Evolutionary conservation across 2,329 filamentous ascomycete species (phyloP).

Genomic region (Colletotrichum magnum): DNA sequence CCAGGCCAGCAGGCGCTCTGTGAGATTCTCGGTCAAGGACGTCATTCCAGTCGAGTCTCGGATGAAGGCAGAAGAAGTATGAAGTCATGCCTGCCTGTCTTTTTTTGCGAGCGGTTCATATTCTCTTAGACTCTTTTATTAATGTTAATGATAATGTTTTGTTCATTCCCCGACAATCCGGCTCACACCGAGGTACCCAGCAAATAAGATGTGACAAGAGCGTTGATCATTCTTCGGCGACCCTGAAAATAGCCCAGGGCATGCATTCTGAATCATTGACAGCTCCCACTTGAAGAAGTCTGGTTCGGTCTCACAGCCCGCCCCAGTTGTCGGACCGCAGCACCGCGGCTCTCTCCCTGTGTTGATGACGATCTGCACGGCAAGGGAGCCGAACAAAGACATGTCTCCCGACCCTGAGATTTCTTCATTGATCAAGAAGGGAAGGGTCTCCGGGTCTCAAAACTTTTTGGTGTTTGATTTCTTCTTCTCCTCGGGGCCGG

Average conservation of each 20-base stretch:
- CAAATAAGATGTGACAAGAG: background rate
- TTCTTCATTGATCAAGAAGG: background rate
- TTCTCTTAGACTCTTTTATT: background rate
- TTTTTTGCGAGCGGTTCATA: background rate
- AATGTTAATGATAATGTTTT: constrained; percentile 2
- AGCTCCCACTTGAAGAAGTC: constrained; percentile 24
- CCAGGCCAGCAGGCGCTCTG: background rate
- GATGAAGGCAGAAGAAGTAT: constrained; percentile 2
- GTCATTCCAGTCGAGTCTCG: constrained; percentile 8
- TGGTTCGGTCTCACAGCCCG: constrained; percentile 9
- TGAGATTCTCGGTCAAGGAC: background rate
- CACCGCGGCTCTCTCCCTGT: background rate
- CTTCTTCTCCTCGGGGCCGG: background rate
- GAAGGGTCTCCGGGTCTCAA: background rate
- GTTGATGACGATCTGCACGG: constrained; percentile 19
- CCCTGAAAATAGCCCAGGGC: background rate
- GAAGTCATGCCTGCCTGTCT: background rate
- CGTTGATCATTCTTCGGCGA: constrained; percentile 2
- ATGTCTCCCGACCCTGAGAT: background rate
- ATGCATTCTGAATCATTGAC: constrained; percentile 22
- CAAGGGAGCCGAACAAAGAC: constrained; percentile 8
- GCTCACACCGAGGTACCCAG: background rate
- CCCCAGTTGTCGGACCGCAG: background rate
- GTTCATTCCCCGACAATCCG: background rate
- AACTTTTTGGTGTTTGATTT: background rate